Base-by-base conservation (phyloP, 2,329 filamentous ascomycete species). In the Ascosphaera aggregata region DNA sequence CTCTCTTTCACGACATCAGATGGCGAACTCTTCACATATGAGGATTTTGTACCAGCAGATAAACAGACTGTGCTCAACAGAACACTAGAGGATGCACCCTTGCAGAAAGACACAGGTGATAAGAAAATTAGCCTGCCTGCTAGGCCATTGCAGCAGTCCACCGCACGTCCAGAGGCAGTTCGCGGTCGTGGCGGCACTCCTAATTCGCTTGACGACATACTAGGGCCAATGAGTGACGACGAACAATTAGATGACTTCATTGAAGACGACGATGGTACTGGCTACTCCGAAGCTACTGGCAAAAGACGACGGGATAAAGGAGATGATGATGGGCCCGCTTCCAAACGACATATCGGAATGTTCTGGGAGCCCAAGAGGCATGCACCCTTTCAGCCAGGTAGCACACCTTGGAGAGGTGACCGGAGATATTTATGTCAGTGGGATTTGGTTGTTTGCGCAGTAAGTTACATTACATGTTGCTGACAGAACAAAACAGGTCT, bases 401-500 rank as follows among this genome's bases (percentile, higher is more conserved):
- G 84, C 40, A 98, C 89, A 0, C 86, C 86, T 0, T 98, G 89
- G 91, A 73, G 82, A 44, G 89, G 89, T 1, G 89, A 93, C 54
- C 69, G 89, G 45, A 81, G 86, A 52, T 93, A 98, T 52, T 67
- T 98, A 1, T 93, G 82, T 61, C 54, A 44, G 58, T 40, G 7
- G 17, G 9, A 41, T 17, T 13, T 27, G n/a, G n/a, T n/a, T n/a
- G n/a, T n/a, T n/a, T n/a, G n/a, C n/a, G n/a, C n/a, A n/a, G 3
- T n/a, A n/a, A n/a, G n/a, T n/a, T n/a, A n/a, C n/a, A n/a, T n/a
- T n/a, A n/a, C n/a, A n/a, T n/a, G n/a, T n/a, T n/a, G n/a, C n/a
- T n/a, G n/a, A n/a, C n/a, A n/a, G n/a, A n/a, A n/a, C n/a, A n/a
- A n/a, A n/a, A 9, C 32, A 63, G 61, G 59, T 51, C 69, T 95